phyloP scores from a whole-genome alignment of 2,329 filamentous ascomycete genomes.

The Rutstroemia sp. region DNA sequence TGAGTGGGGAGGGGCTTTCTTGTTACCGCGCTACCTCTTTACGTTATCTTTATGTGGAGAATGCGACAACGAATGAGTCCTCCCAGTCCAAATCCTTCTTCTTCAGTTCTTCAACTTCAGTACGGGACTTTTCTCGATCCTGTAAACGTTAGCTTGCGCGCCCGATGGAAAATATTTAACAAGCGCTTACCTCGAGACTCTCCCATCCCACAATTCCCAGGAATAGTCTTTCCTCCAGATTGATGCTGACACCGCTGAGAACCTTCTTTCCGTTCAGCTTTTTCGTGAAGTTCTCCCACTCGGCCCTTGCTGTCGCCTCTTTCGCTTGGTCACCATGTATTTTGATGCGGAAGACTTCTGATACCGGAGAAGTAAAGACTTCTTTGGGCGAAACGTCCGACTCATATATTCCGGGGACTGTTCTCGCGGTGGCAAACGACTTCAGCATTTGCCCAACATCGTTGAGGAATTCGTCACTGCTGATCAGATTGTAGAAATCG shows the following conservation, averaged over 20 bases:
- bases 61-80: neutral
- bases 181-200: neutral
- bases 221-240: neutral
- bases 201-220: slow-evolving; percentile 1
- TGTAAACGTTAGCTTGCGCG: neutral
- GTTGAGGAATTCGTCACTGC: neutral
- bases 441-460: neutral
- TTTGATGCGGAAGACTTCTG: neutral
- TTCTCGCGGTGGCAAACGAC: neutral
- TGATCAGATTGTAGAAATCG: neutral
- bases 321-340: neutral
- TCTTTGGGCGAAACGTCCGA: neutral
- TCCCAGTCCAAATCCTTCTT: neutral
- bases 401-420: neutral
- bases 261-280: neutral
- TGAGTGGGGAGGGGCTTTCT: neutral
- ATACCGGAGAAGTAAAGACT: neutral
- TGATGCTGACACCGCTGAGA: slow-evolving; percentile 1
- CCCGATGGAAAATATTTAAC: neutral
- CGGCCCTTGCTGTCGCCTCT: neutral
- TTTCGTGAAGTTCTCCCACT: neutral
- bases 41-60: neutral
- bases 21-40: neutral
- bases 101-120: neutral
- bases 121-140: neutral